These are phyloP conservation scores for Magnusiomyces suaveolens DNA, from an alignment of 1,139 yeast genomes.

Conservation along the genomic window DNA sequence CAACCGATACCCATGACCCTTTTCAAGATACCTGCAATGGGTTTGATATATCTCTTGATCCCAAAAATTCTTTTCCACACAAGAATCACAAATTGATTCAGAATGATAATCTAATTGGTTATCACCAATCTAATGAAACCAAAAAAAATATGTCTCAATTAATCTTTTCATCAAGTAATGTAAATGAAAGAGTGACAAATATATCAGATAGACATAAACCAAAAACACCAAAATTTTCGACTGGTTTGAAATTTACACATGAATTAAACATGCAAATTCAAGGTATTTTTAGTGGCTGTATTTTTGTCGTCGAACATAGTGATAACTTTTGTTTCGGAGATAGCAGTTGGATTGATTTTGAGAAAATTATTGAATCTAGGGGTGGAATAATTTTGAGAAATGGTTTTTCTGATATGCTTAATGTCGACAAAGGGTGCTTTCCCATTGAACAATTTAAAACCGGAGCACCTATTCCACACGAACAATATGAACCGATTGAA, in stretches of 20 bases:
- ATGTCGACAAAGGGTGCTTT: conserved; percentile 15
- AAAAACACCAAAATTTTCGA: not conserved
- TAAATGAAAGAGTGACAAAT: no score
- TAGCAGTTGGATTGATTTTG: conserved; percentile 32
- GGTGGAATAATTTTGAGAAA: conserved; percentile 48
- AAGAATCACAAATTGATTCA: no score
- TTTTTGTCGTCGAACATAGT: conserved; percentile 35
- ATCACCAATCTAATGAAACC: no score
- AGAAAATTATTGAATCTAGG: conserved; percentile 35
- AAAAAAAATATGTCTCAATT: no score
- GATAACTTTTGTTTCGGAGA: not conserved
- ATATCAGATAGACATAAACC: no score
- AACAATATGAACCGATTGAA: not conserved
- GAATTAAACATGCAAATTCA: not conserved
- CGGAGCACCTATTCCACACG: not conserved
- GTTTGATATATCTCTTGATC: no score
- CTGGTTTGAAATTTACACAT: not conserved
- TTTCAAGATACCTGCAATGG: no score
- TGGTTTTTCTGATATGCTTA: conserved; percentile 36
- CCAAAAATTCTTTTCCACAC: no score
- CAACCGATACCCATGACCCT: no score
- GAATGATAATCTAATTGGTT: no score
- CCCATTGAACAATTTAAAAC: not conserved
- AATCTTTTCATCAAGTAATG: no score
- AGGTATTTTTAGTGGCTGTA: conserved; percentile 34